These are phyloP conservation scores for Peronospora destructor DNA, from an alignment of 352 stramenopile species.

Conservation along the genomic window DNA sequence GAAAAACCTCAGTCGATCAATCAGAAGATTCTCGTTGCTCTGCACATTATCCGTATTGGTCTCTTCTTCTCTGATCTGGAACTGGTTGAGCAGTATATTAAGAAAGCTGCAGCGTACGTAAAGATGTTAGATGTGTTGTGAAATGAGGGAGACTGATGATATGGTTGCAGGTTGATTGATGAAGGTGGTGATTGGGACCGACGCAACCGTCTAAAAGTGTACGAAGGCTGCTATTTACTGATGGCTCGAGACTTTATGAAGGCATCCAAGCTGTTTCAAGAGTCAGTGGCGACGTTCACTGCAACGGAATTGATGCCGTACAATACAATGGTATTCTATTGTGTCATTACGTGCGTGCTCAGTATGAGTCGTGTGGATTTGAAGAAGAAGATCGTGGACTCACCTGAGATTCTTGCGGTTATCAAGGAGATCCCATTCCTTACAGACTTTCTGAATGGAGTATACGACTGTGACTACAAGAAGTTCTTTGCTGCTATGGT, in stretches of 20 bases:
- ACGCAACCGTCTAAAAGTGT: constrained; percentile 97
- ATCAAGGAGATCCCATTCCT: constrained; percentile 80
- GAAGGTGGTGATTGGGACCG: constrained; percentile 98
- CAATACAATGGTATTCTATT: constrained; percentile 96
- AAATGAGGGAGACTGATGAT: constrained; percentile 4
- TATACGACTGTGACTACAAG: constrained; percentile 98
- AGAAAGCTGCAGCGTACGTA: constrained; percentile 74
- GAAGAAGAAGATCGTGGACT: constrained; percentile 97
- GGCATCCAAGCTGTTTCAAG: constrained; percentile 89
- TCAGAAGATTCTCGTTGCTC: constrained; percentile 96
- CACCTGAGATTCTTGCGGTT: constrained; percentile 91
- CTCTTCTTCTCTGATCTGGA: constrained; percentile 85
- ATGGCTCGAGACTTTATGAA: constrained; percentile 91
- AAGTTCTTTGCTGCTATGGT: constrained; percentile 93
- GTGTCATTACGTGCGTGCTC: constrained; percentile 93
- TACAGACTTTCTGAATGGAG: constrained; percentile 86
- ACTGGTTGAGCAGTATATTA: constrained; percentile 82
- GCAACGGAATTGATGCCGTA: constrained; percentile 97
- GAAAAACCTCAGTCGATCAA: constrained; percentile 94
- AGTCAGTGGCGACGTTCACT: constrained; percentile 98
- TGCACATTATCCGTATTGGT: constrained; percentile 89
- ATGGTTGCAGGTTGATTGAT: constrained; percentile 69
- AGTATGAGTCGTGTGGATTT: constrained; percentile 90
- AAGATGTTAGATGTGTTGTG: background rate
- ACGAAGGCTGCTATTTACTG: constrained; percentile 92